A percentile compares a stretch with the other conserved stretches of the same genome.
phyloP scores from a whole-genome alignment of 768 basidiomycete species.

The Tephrocybe sp. region DNA sequence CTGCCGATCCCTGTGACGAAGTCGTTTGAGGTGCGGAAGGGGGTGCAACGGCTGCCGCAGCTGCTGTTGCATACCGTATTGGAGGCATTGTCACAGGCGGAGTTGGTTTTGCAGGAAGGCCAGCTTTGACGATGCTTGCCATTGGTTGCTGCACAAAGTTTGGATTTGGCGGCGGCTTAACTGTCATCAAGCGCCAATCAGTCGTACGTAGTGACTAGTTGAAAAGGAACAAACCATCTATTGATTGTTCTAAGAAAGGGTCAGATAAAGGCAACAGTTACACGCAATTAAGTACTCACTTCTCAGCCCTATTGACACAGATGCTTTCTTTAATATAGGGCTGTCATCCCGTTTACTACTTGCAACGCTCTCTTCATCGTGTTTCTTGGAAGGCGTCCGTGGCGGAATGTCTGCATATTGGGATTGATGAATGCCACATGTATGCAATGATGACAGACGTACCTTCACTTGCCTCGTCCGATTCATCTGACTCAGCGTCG shows the following conservation, averaged over 20 bases:
- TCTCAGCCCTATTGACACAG: conserved; percentile 58
- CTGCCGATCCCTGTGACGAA: conserved; percentile 33
- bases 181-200: conserved; percentile 23
- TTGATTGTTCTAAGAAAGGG: conserved; percentile 55
- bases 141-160: conserved; percentile 81
- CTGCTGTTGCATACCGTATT: conserved; percentile 90
- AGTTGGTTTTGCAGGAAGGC: conserved; percentile 53
- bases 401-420: conserved; percentile 52
- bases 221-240: conserved; percentile 50
- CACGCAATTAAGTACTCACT: conserved; percentile 46
- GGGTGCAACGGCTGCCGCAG: conserved; percentile 56
- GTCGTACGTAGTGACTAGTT: conserved; percentile 1
- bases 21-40: conserved; percentile 23
- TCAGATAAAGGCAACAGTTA: conserved; percentile 3
- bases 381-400: conserved; percentile 69
- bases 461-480: conserved; percentile 75
- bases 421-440: conserved; percentile 9
- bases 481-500: conserved; percentile 77
- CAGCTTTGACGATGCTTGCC: conserved; percentile 72
- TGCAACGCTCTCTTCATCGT: conserved; percentile 74
- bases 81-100: conserved; percentile 66
- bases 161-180: conserved; percentile 70
- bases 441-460: background rate
- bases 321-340: conserved; percentile 77
- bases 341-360: conserved; percentile 77